Evolutionary conservation across 225 moss, liverwort and hornwort genomes (phyloP).

Genomic region (Neckera pumila): DNA sequence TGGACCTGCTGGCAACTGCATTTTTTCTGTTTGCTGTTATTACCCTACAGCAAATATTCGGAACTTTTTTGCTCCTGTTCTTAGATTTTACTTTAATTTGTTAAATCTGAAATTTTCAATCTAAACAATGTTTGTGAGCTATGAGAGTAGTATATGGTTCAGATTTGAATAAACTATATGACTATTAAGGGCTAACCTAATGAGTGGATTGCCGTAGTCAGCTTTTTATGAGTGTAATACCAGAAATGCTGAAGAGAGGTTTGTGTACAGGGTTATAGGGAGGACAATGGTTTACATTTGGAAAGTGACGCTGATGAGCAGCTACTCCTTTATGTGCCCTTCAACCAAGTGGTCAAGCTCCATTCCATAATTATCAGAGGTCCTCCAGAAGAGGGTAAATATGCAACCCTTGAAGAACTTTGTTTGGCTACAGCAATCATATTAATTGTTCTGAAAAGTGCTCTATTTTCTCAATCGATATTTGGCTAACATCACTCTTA

Average conservation of each 20-base stretch:
- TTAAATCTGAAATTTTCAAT: not conserved
- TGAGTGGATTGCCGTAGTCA: not conserved
- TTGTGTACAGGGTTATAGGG: slow-evolving; percentile 79
- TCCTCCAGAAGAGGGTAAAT: slow-evolving; percentile 66
- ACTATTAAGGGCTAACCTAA: not conserved
- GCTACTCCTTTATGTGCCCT: slow-evolving; percentile 75
- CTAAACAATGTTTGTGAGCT: not conserved
- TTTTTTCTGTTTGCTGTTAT: not conserved
- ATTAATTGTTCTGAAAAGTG: not conserved
- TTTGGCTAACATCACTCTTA: not conserved
- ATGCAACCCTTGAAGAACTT: not conserved
- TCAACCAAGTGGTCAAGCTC: slow-evolving; percentile 97
- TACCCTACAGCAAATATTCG: not conserved
- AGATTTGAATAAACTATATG: not conserved
- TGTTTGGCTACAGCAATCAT: not conserved
- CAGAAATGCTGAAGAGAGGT: slow-evolving; percentile 2
- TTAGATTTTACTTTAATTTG: not conserved
- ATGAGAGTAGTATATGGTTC: not conserved
- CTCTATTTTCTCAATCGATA: not conserved
- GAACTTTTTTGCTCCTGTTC: not conserved
- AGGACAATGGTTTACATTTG: slow-evolving; percentile 79
- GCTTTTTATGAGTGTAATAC: not conserved
- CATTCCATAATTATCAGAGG: slow-evolving; percentile 82
- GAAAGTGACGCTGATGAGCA: slow-evolving; percentile 98
- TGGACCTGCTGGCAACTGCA: not conserved